Conservation (phyloP, 2,329 filamentous ascomycete genomes). For the Dactylellina haptotyla region DNA sequence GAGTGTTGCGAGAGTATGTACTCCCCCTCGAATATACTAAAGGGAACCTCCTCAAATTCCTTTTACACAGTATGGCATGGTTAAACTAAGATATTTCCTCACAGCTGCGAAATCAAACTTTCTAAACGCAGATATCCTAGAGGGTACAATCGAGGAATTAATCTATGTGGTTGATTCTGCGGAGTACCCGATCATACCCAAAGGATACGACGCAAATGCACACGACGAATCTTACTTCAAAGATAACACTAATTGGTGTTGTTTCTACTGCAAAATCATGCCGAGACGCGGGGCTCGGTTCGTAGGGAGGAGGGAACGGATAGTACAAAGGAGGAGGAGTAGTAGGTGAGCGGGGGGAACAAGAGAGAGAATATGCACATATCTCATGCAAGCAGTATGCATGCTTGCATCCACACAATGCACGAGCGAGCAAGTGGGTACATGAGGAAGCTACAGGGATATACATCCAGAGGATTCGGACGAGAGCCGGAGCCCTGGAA, state of each 20-base stretch:
- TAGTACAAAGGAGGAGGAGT: conserved; percentile 3
- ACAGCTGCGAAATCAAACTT: conserved; percentile 36
- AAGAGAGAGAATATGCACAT: background rate
- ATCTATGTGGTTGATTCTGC: conserved; percentile 40
- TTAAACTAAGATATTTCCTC: no score
- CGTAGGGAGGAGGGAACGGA: background rate
- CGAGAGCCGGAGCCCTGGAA: conserved; percentile 3
- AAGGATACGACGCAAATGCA: conserved; percentile 9
- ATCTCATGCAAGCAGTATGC: background rate
- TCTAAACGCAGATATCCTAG: conserved; percentile 17
- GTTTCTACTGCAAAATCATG: conserved; percentile 52
- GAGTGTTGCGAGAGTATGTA: conserved; percentile 40
- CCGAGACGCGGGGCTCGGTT: conserved; percentile 34
- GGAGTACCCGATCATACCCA: conserved; percentile 41
- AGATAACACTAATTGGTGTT: conserved; percentile 43
- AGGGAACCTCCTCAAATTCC: no score
- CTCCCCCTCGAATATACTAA: background rate
- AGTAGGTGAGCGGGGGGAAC: conserved; percentile 1
- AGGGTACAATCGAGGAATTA: conserved; percentile 25
- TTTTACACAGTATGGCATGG: no score
- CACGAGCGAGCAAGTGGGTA: no score
- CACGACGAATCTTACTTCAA: conserved; percentile 15
- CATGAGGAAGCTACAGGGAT: background rate
- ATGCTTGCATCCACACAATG: background rate
- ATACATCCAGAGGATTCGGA: conserved; percentile 3